phyloP scores from a whole-genome alignment of 768 basidiomycete species.

The Leccinum sublutescens region DNA sequence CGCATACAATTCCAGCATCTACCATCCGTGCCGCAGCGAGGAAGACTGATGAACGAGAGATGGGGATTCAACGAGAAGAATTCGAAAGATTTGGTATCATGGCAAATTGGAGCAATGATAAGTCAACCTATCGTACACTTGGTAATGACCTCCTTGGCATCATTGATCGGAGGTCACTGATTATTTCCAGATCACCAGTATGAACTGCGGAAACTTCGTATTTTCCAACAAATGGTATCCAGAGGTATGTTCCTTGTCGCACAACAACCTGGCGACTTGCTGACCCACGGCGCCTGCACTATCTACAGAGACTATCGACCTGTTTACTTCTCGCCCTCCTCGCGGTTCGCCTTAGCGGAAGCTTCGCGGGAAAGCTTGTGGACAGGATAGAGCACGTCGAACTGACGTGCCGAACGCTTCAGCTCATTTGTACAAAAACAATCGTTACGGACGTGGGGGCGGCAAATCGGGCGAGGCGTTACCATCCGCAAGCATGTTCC shows the following conservation, averaged over 20 bases:
- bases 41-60: conserved; percentile 68
- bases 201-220: conserved; percentile 80
- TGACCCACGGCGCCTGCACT: not conserved
- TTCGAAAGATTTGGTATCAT: conserved; percentile 84
- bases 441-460: too few relatives aligned
- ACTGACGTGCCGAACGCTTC: too few relatives aligned
- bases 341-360: conserved; percentile 90
- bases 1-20: conserved; percentile 51
- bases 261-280: not conserved
- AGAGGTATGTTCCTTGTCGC: conserved; percentile 47
- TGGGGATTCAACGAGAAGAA: conserved; percentile 73
- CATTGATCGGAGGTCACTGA: not conserved
- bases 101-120: conserved; percentile 74
- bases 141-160: conserved; percentile 43
- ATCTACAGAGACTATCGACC: conserved; percentile 87
- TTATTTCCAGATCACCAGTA: conserved; percentile 68
- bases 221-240: conserved; percentile 87
- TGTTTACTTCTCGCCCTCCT: conserved; percentile 94
- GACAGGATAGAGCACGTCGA: too few relatives aligned
- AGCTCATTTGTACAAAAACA: too few relatives aligned
- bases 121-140: conserved; percentile 79
- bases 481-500: too few relatives aligned
- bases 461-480: too few relatives aligned
- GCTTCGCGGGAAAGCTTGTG: conserved; percentile 40
- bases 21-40: conserved; percentile 73